These are phyloP conservation scores for Fusarium phyllophilum DNA, from an alignment of 2,329 filamentous ascomycete genomes.

Conservation along the genomic window DNA sequence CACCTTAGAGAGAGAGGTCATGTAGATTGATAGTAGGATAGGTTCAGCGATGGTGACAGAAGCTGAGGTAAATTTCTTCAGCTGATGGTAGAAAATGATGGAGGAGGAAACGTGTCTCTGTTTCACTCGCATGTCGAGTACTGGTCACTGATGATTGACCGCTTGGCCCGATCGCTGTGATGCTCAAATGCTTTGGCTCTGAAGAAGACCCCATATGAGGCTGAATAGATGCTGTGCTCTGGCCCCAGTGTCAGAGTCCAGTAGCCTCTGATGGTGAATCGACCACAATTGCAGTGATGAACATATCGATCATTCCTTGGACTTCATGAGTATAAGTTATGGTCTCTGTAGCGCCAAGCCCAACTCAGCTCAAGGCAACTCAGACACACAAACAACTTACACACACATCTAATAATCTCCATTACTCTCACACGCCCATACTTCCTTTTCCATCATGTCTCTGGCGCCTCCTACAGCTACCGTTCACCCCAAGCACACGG, in stretches of 20 bases:
- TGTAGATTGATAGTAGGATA: neutral
- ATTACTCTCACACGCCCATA: neutral
- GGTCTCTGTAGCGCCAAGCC: too few species aligned
- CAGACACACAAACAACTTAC: neutral
- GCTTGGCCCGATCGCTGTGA: neutral
- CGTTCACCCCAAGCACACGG: neutral
- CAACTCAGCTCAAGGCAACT: neutral
- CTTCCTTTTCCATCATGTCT: neutral
- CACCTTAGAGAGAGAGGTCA: neutral
- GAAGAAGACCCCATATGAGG: rapidly evolving
- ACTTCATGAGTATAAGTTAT: neutral
- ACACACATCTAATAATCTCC: neutral
- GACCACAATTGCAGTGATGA: neutral
- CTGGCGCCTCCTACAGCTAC: neutral
- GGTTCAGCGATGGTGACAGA: neutral
- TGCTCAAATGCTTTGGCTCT: neutral
- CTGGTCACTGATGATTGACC: too few species aligned
- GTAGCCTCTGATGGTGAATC: neutral
- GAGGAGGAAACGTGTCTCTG: neutral
- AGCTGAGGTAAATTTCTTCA: neutral
- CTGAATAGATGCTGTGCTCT: too few species aligned
- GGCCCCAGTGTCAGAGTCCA: too few species aligned
- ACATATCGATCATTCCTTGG: rapidly evolving
- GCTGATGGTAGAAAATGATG: too few species aligned
- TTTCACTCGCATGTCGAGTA: neutral